phyloP scores from a whole-genome alignment of 108 stramenopile genomes.

The Fragilaria radians region DNA sequence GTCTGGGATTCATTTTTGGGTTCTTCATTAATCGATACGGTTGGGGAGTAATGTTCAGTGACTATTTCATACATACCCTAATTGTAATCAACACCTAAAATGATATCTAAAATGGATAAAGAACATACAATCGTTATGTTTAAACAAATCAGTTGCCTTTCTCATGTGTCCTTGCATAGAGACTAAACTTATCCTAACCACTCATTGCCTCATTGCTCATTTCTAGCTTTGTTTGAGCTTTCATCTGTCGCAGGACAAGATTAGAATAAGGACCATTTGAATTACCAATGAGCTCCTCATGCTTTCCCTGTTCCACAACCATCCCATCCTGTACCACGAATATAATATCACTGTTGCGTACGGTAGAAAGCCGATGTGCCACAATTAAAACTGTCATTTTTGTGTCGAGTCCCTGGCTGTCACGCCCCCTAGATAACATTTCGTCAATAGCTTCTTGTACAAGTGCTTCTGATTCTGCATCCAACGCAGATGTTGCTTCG shows the following conservation, averaged over 20 bases:
- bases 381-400: slow-evolving; percentile 85
- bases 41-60: too few relatives aligned
- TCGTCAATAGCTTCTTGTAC: slow-evolving; percentile 82
- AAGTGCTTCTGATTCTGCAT: slow-evolving; percentile 45
- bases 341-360: slow-evolving; percentile 85
- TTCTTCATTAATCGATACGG: too few relatives aligned
- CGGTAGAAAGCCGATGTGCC: slow-evolving; percentile 88
- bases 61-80: too few relatives aligned
- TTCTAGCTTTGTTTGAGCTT: slow-evolving; percentile 3
- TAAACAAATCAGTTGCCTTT: too few relatives aligned
- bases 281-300: slow-evolving; percentile 68
- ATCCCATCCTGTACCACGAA: slow-evolving; percentile 78
- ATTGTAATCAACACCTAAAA: too few relatives aligned
- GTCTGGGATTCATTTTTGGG: too few relatives aligned
- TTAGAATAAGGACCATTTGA: slow-evolving; percentile 38
- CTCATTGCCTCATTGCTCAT: too few relatives aligned
- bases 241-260: slow-evolving; percentile 20
- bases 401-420: slow-evolving; percentile 8
- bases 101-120: too few relatives aligned
- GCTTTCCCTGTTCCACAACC: slow-evolving; percentile 77
- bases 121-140: too few relatives aligned
- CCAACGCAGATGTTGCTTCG: slow-evolving; percentile 34
- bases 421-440: slow-evolving; percentile 36
- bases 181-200: too few relatives aligned
- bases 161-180: too few relatives aligned